Base-by-base conservation (phyloP, 2,329 filamentous ascomycete species). In the Emergomyces africanus region DNA sequence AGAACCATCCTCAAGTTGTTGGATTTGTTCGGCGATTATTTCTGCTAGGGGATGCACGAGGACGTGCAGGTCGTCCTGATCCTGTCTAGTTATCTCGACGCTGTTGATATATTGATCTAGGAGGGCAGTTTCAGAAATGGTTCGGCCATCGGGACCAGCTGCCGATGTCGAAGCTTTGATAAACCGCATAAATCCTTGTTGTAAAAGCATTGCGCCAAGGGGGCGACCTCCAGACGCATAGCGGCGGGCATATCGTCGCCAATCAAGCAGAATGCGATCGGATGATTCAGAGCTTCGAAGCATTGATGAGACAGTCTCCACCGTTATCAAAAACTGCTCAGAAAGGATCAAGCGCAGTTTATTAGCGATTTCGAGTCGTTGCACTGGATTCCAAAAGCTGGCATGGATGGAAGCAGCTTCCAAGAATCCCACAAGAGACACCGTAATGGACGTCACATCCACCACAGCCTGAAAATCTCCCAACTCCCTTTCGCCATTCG, bases 371-470 rank as follows among this genome's bases (percentile, higher is more conserved):
- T 81, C 79, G 33, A 95, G 74, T 57, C 90, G 84, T 64, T 94
- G 88, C 2, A 83, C 81, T 1, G 86, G 78, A 61, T 78, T 84
- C 90, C 91, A 99, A 66, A 96, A 92, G 62, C 86, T 82, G 10
- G 86, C 83, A 69, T 91, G 84, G 5, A 84, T 83, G 3, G 90
- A 85, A 3, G 87, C 86, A 25, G 90, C 91, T 68, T 92, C 84
- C 57, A 99, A 75, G 69, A 99, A 96, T 0, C 94, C 95, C 28
- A 96, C 75, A n/a, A 99, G 77, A 0, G 92, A 92, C 54, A 95
- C 83, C 6, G 88, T 83, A 64, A 96, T 83, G 20, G 87, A 89
- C 57, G 90, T 83, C 57, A 88, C 83, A 33, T 83, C 79, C 59
- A 87, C 78, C 57, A 85, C 83, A 66, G 88, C 84, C 58, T 87